These are phyloP conservation scores for Talaromyces wortmannii DNA, from an alignment of 495 filamentous ascomycete genomes.

Conservation along the genomic window DNA sequence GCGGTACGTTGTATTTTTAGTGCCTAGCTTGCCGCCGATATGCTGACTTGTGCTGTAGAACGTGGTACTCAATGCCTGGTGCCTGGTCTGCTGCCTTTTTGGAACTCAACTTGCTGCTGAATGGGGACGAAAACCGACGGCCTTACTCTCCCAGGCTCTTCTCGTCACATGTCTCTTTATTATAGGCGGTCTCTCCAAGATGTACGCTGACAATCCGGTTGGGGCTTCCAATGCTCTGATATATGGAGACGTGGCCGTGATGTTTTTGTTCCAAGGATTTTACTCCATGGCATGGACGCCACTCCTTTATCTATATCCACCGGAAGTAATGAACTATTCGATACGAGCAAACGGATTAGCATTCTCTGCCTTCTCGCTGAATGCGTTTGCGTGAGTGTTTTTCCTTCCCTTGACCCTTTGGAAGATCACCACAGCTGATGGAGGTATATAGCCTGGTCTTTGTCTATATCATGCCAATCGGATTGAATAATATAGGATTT, in stretches of 20 bases:
- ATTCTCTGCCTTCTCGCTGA: slow-evolving; percentile 21
- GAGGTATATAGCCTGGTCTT: slow-evolving; percentile 22
- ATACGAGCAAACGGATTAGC: slow-evolving; percentile 16
- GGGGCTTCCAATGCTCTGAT: slow-evolving; percentile 23
- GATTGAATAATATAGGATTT: slow-evolving; percentile 21
- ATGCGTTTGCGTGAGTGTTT: slow-evolving; percentile 35
- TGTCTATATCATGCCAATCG: slow-evolving; percentile 46
- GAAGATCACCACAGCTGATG: not conserved
- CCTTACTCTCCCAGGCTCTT: slow-evolving; percentile 23
- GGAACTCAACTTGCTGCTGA: slow-evolving; percentile 28
- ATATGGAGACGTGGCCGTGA: slow-evolving; percentile 28
- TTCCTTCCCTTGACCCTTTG: not conserved
- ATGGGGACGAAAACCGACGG: slow-evolving; percentile 38
- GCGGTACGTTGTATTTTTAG: slow-evolving; percentile 20
- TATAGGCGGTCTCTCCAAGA: slow-evolving; percentile 41
- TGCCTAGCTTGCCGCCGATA: not conserved
- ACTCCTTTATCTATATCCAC: slow-evolving; percentile 52
- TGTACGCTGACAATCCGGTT: slow-evolving; percentile 33
- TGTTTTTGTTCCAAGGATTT: slow-evolving; percentile 49
- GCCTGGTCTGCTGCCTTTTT: slow-evolving; percentile 24
- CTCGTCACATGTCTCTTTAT: slow-evolving; percentile 41
- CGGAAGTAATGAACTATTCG: slow-evolving; percentile 36
- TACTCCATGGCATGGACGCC: slow-evolving; percentile 57
- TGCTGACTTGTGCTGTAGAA: slow-evolving; percentile 7
- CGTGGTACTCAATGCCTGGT: slow-evolving; percentile 39